phyloP scores from a whole-genome alignment of 768 basidiomycete genomes.

The Tylopilus plumbeoviolaceoides region DNA sequence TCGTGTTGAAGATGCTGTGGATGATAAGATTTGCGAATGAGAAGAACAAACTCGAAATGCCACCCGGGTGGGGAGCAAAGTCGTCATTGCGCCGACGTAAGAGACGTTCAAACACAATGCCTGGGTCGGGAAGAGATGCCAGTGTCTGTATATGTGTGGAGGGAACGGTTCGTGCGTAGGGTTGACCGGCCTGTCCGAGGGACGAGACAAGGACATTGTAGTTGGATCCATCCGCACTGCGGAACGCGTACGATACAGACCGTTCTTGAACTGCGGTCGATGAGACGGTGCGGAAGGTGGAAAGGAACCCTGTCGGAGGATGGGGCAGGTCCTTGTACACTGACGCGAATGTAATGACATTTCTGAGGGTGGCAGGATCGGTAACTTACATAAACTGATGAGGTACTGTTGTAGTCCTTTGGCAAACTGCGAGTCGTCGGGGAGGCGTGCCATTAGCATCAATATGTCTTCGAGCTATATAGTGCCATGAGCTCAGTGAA shows the following conservation, averaged over 20 bases:
- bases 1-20: conserved; percentile 66
- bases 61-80: conserved; percentile 57
- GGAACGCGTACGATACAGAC: conserved; percentile 45
- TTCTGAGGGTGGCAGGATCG: background rate
- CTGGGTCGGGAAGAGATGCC: conserved; percentile 57
- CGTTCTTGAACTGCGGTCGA: conserved; percentile 1
- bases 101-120: conserved; percentile 68
- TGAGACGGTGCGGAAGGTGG: conserved; percentile 11
- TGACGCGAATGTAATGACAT: conserved; percentile 21
- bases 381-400: conserved; percentile 55
- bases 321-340: conserved; percentile 82
- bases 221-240: conserved; percentile 57
- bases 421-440: conserved; percentile 25
- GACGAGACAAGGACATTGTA: conserved; percentile 53
- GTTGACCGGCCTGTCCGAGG: conserved; percentile 55
- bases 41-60: conserved; percentile 71
- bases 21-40: conserved; percentile 77
- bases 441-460: conserved; percentile 53
- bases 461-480: conserved; percentile 60
- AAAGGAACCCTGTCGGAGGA: conserved; percentile 56
- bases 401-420: conserved; percentile 45
- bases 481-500: conserved; percentile 3
- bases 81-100: conserved; percentile 37
- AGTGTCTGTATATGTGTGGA: conserved; percentile 39
- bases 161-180: conserved; percentile 67